A percentile compares a stretch with the other conserved stretches of the same genome.
These are phyloP conservation scores for Astrephomene gubernaculifera DNA, from an alignment of 139 green algal species.

Conservation along the genomic window DNA sequence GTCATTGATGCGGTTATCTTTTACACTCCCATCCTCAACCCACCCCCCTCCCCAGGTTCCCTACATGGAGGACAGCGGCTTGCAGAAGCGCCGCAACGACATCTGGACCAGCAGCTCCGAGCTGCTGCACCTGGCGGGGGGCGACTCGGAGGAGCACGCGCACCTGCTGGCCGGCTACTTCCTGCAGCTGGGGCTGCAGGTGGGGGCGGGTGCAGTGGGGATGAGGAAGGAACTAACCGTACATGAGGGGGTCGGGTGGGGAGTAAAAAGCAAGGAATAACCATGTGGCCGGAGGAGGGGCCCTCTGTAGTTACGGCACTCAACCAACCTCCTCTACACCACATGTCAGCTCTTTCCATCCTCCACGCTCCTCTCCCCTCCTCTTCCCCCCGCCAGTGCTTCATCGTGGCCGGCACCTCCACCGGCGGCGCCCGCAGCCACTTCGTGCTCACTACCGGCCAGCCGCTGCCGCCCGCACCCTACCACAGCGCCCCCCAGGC, in stretches of 20 bases:
- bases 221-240: no score
- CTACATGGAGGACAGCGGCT: conserved; percentile 58
- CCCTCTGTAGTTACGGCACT: background rate
- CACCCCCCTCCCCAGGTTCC: conserved; percentile 54
- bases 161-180: conserved; percentile 73
- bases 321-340: no score
- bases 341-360: no score
- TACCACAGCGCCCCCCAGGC: conserved; percentile 43
- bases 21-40: no score
- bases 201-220: conserved; percentile 3
- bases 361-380: no score
- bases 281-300: no score
- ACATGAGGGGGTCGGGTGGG: no score
- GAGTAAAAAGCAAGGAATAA: no score
- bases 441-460: conserved; percentile 70
- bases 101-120: conserved; percentile 64
- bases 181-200: conserved; percentile 65
- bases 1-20: no score
- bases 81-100: conserved; percentile 55
- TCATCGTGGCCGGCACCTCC: conserved; percentile 67
- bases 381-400: conserved; percentile 56
- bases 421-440: conserved; percentile 44
- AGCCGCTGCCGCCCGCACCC: conserved; percentile 29
- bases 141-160: conserved; percentile 70
- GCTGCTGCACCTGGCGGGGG: conserved; percentile 52